phyloP scores from a whole-genome alignment of 225 moss, liverwort and hornwort species.

The Physcomitrellopsis africana region DNA sequence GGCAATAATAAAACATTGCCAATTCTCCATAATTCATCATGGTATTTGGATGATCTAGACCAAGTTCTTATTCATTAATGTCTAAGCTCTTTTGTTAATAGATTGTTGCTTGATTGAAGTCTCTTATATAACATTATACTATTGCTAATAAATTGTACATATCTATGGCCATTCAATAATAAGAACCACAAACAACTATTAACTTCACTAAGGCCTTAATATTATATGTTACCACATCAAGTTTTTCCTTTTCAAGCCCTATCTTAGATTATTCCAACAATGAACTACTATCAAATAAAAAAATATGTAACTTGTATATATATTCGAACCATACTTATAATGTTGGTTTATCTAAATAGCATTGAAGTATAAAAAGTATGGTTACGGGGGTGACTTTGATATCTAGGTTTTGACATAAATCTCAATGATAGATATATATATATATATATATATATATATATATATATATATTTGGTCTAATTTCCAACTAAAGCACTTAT shows the following conservation, averaged over 20 bases:
- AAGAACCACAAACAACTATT: slow-evolving; percentile 67
- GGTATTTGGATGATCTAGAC: slow-evolving; percentile 69
- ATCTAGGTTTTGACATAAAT: slow-evolving; percentile 71
- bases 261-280: slow-evolving; percentile 71
- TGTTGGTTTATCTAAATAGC: slow-evolving; percentile 55
- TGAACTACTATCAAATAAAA: slow-evolving; percentile 65
- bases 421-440: slow-evolving; percentile 62
- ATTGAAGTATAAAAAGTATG: slow-evolving; percentile 57
- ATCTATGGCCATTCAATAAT: slow-evolving; percentile 71
- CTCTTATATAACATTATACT: slow-evolving; percentile 67
- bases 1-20: slow-evolving; percentile 71
- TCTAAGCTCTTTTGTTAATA: slow-evolving; percentile 74
- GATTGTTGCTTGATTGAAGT: slow-evolving; percentile 75
- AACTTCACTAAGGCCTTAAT: slow-evolving; percentile 69
- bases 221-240: slow-evolving; percentile 65
- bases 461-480: slow-evolving; percentile 37
- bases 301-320: slow-evolving; percentile 77
- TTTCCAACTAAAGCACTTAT: slow-evolving; percentile 65
- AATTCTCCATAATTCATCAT: slow-evolving; percentile 76
- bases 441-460: slow-evolving; percentile 57
- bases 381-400: slow-evolving; percentile 67
- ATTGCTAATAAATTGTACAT: slow-evolving; percentile 69
- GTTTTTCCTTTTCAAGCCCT: slow-evolving; percentile 70
- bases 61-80: slow-evolving; percentile 71
- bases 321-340: slow-evolving; percentile 71